These are phyloP conservation scores for Botrytis pseudocinerea DNA, from an alignment of 2,329 filamentous ascomycete species.

Conservation along the genomic window DNA sequence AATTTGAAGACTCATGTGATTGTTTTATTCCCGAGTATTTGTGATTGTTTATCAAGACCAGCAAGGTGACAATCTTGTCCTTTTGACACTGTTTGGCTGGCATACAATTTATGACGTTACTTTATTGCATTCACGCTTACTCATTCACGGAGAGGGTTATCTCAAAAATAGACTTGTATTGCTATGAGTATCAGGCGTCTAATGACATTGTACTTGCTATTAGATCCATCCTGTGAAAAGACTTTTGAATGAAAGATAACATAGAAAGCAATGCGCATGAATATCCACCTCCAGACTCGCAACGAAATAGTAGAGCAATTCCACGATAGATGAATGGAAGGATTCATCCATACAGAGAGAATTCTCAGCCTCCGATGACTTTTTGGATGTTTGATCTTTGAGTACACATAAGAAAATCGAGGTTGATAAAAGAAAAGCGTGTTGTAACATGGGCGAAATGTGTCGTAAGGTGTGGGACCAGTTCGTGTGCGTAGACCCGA, in stretches of 20 bases:
- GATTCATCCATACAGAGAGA: constrained; percentile 6
- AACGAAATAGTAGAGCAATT: constrained; percentile 12
- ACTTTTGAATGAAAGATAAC: constrained; percentile 26
- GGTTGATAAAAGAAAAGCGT: constrained; percentile 12
- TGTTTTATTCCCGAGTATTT: background rate
- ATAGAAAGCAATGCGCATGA: constrained; percentile 15
- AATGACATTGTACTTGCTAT: constrained; percentile 24
- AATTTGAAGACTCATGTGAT: constrained; percentile 13
- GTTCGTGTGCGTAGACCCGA: constrained; percentile 7
- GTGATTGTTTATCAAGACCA: constrained; percentile 7
- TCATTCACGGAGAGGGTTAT: background rate
- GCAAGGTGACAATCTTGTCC: constrained; percentile 7
- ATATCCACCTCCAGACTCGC: constrained; percentile 18
- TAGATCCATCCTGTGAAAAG: constrained; percentile 17
- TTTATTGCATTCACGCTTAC: background rate
- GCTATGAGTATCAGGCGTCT: constrained; percentile 21
- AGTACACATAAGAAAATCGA: constrained; percentile 22
- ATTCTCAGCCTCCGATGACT: constrained; percentile 8
- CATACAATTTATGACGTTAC: constrained; percentile 1
- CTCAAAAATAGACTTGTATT: constrained; percentile 22
- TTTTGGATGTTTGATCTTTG: constrained; percentile 10
- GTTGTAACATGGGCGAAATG: constrained; percentile 20
- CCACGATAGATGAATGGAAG: background rate
- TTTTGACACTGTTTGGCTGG: background rate
- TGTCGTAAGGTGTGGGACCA: background rate